Base-by-base conservation (phyloP, 805 yeast genomes). In the Saturnispora quitensis region DNA sequence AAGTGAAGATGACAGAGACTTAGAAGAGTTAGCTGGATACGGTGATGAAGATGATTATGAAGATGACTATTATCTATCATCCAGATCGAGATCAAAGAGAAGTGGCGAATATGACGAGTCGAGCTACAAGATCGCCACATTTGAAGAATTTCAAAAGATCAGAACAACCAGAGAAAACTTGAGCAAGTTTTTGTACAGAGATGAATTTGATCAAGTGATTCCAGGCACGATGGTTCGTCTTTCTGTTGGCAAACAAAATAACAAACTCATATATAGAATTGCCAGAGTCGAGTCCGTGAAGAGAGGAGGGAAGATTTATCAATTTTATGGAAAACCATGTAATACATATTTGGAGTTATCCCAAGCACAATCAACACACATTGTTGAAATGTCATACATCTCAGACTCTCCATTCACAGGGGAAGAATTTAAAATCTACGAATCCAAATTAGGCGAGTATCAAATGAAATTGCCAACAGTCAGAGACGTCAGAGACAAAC, bases 141-240 rank as follows among this genome's bases (percentile, higher is more conserved):
- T 82, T 8, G 70, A 68, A 20, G 96, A 89, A 62, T 71, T 89
- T 50, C 47, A 53, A 27, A 77, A 77, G 47, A 73, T 88, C 28
- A 76, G 84, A 53, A 77, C 91, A 44, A 95, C 97, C 17, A 82
- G 96, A 64, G 72, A 87, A 7, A 77, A 82, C 58, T 77, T 89
- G 43, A 78, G 82, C 40, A 85, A 84, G 64, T 88, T 74, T 63
- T 80, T 90, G 62, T 89, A 82, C 65, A 83, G 89, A 67, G 90
- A 93, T 12, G 89, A 81, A 34, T 90, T 95, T 65, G 81, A 77
- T 45, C 81, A 78, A 18, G 76, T 77, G 0, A 77, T 88, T 15
- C 73, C 77, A 18, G 95, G 88, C 20, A 81, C 95, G 47, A 88
- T 75, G 64, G 95, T 90, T 35, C 78, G 90, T 58, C 82, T 93